Percentiles rank a stretch among this genome's conserved stretches.
Conservation (phyloP, 2,329 filamentous ascomycete genomes). For the Daldinia sp. region DNA sequence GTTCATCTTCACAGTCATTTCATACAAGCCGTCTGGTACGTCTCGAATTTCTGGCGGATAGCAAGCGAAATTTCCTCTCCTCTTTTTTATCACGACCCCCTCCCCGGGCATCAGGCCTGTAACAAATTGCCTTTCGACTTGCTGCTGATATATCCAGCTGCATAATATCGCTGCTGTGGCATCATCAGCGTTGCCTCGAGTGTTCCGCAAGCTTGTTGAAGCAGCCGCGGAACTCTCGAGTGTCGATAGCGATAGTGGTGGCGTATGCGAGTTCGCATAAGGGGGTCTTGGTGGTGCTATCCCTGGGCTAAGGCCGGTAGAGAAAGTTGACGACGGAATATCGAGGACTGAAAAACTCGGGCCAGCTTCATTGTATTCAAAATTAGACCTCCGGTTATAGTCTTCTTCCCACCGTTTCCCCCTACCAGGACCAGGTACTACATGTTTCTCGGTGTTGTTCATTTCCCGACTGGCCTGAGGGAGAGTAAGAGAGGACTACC, state of each 20-base stretch:
- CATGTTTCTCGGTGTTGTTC: neutral
- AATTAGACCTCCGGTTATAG: neutral
- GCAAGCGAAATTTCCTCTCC: slow-evolving; percentile 55
- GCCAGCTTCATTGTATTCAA: neutral
- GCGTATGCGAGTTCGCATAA: neutral
- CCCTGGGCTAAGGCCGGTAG: neutral
- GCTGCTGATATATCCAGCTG: slow-evolving; percentile 72
- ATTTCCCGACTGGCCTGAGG: neutral
- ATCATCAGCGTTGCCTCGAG: slow-evolving; percentile 61
- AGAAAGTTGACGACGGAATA: neutral
- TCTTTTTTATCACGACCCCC: slow-evolving; percentile 57
- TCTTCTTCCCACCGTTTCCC: slow-evolving; percentile 1
- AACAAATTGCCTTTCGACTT: slow-evolving; percentile 63
- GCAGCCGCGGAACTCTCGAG: slow-evolving; percentile 39
- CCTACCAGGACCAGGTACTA: neutral
- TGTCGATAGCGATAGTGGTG: neutral
- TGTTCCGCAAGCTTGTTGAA: slow-evolving; percentile 57
- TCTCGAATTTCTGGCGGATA: slow-evolving; percentile 55
- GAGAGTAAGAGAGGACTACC: neutral
- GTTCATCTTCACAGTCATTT: slow-evolving; percentile 56
- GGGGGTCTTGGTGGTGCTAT: neutral
- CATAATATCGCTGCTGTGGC: slow-evolving; percentile 73
- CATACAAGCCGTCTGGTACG: slow-evolving; percentile 53
- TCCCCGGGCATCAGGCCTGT: slow-evolving; percentile 55
- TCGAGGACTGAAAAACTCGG: neutral